phyloP scores from a whole-genome alignment of 208 protist genomes.

The Leishmania lainsoni region DNA sequence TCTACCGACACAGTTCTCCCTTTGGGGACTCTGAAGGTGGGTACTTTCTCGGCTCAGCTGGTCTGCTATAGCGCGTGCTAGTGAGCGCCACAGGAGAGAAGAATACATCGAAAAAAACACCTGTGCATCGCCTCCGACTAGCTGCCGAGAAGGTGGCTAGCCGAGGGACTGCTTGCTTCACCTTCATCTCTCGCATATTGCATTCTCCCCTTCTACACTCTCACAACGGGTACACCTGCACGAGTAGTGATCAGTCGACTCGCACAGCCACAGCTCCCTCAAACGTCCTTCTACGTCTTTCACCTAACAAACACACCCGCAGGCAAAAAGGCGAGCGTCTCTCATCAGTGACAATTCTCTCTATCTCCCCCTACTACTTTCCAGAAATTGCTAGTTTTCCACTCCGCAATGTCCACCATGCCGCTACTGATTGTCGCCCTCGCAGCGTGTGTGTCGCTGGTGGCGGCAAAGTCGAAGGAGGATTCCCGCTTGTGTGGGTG shows the following conservation, averaged over 20 bases:
- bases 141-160: no score
- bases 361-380: neutral
- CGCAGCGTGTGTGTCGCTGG: constrained; percentile 27
- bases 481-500: constrained; percentile 67
- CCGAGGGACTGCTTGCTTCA: neutral
- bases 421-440: constrained; percentile 32
- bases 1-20: no score
- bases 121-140: no score
- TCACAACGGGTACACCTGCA: no score
- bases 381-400: neutral
- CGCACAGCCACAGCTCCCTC: neutral
- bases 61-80: no score
- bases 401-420: constrained; percentile 2
- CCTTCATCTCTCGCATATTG: neutral
- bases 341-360: neutral
- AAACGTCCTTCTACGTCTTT: neutral
- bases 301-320: neutral
- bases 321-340: neutral
- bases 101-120: no score
- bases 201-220: neutral
- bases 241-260: neutral
- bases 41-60: no score
- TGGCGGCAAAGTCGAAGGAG: constrained; percentile 35
- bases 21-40: no score
- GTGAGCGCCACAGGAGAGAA: no score